Conservation (phyloP, 2,329 filamentous ascomycete genomes). For the Penicillium freii region DNA sequence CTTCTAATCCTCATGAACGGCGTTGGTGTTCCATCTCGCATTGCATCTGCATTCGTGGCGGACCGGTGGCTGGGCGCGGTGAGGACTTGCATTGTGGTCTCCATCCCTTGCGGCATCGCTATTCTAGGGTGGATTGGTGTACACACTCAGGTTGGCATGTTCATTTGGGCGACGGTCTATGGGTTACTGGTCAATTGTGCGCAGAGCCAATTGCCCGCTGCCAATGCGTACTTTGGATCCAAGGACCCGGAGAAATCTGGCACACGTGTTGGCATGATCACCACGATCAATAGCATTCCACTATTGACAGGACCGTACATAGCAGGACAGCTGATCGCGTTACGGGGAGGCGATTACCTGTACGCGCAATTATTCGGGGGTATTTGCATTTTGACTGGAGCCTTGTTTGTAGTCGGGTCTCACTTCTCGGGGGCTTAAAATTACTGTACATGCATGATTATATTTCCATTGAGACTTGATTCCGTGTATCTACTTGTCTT, state of each 20-base stretch:
- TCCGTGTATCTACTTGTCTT: neutral
- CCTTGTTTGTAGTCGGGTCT: conserved; percentile 9
- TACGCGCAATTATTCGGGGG: conserved; percentile 49
- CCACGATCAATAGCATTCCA: conserved; percentile 46
- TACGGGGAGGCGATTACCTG: conserved; percentile 42
- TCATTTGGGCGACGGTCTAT: conserved; percentile 46
- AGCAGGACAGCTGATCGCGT: conserved; percentile 47
- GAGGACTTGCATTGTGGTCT: conserved; percentile 10
- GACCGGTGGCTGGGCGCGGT: conserved; percentile 10
- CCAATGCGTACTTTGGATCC: conserved; percentile 39
- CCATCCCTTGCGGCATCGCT: conserved; percentile 10
- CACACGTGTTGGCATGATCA: conserved; percentile 50
- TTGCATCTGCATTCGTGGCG: conserved; percentile 7
- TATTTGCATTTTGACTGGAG: conserved; percentile 10
- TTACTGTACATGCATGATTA: neutral
- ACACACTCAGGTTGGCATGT: conserved; percentile 27
- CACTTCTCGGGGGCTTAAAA: conserved; percentile 6
- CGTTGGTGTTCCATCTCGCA: conserved; percentile 6
- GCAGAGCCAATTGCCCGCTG: conserved; percentile 48
- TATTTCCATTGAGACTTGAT: neutral
- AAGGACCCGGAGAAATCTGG: conserved; percentile 49
- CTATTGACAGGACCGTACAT: conserved; percentile 48
- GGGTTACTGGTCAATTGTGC: conserved; percentile 47
- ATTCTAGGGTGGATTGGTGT: conserved; percentile 10
- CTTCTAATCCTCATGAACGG: conserved; percentile 9